Conservation (phyloP, 768 basidiomycete genomes). For the Tulasnella sp. region DNA sequence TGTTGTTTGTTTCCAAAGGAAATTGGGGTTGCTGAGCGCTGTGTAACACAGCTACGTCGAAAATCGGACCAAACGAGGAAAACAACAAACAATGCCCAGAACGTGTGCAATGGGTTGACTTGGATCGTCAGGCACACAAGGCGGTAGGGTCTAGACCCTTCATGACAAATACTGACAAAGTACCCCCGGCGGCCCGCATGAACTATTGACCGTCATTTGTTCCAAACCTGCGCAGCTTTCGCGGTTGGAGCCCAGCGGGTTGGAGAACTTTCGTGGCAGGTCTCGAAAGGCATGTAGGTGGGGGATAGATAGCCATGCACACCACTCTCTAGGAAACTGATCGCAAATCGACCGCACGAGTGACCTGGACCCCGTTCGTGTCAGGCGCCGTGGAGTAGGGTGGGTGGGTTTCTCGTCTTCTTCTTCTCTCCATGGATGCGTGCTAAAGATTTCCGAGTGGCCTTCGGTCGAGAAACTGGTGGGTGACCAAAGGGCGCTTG, state of each 20-base stretch:
- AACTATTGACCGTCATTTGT: not conserved
- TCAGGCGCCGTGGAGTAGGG: not conserved
- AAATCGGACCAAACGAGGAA: not conserved
- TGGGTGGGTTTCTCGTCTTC: not conserved
- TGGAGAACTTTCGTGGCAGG: not conserved
- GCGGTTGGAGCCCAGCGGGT: not conserved
- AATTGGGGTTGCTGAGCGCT: not conserved
- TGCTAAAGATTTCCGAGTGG: not conserved
- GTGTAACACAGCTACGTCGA: not conserved
- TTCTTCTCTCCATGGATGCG: not conserved
- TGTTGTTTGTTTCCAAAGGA: not conserved
- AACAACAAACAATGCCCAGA: constrained; percentile 1
- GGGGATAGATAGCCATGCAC: not conserved
- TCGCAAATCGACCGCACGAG: not conserved
- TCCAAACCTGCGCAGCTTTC: not conserved
- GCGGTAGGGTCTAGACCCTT: not conserved
- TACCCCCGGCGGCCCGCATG: not conserved
- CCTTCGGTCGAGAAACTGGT: not conserved
- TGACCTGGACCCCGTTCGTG: not conserved
- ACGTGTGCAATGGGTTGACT: not conserved
- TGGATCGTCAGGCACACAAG: not conserved
- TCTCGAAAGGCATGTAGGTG: not conserved
- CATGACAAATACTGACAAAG: not conserved
- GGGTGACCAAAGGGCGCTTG: not conserved
- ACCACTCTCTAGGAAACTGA: not conserved